Evolutionary conservation across 2,329 filamentous ascomycete species (phyloP), one percentile per base, ranked within the genome.

Genomic region (Apiospora malaysiana): DNA sequence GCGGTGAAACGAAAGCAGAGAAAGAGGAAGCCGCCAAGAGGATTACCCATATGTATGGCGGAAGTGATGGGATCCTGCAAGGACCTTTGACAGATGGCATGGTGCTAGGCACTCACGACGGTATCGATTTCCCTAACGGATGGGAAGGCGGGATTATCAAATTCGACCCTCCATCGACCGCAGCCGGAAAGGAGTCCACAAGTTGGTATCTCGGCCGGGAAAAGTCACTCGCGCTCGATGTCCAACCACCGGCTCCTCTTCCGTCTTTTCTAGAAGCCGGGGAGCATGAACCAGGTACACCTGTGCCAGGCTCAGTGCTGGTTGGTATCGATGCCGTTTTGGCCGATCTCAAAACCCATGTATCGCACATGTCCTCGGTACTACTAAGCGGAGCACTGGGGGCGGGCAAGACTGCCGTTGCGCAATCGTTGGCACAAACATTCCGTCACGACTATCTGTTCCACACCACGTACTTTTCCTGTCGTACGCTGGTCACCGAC

Each of bases 51-150:
- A 88, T 94, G 3, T 96, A 96, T 75, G 88, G 90, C 25, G 86
- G 85, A 42, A 56, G 27, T 23, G 88, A 88, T 27, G 90, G 92
- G 1, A 80, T 98, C 23, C 84, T 98, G 1, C 89, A 93, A 70
- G 96, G 96, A 0, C 94, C 96, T 6, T 80, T 99, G 68, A 98
- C 95, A 0, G 94, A 99, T 80, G 95, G 95, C 2, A 92, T 95
- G 83, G 82, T 98, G 18, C 82, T 99, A 25, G 90, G 85, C 0
- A 76, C 86, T 46, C 86, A 86, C 70, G 85, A 87, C 71, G 89
- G 83, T 27, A 83, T 87, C n/a, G 86, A 82, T 74, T 84, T 80
- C 68, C 86, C 84, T 5, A 85, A 87, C 56, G 88, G 89, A 18
- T 98, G 95, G 90, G 90, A 94, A 73, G 96, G 96, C 2, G 95